Evolutionary conservation across 768 basidiomycete species (phyloP).

Genomic region (Mycena floridula): DNA sequence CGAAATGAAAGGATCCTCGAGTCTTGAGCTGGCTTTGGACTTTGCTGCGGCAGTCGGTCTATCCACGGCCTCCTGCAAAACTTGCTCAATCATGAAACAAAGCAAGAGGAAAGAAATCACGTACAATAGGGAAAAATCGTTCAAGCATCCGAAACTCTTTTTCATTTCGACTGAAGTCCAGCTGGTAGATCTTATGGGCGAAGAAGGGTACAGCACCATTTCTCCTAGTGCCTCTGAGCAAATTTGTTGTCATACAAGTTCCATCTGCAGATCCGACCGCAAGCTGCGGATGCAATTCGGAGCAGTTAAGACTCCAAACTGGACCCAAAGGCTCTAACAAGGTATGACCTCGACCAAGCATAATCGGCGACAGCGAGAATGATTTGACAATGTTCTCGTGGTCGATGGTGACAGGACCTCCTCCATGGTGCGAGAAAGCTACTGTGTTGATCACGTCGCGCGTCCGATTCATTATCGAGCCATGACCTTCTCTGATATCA

Average conservation of each 20-base stretch:
- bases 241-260: constrained; percentile 67
- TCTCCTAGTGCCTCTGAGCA: constrained; percentile 57
- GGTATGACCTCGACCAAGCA: constrained; percentile 68
- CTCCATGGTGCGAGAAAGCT: constrained; percentile 60
- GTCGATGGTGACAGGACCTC: constrained; percentile 73
- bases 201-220: constrained; percentile 56
- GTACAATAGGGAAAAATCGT: constrained; percentile 69
- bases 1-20: constrained; percentile 25
- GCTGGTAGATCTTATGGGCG: constrained; percentile 72
- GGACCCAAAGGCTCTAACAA: constrained; percentile 74
- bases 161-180: constrained; percentile 78
- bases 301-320: constrained; percentile 69
- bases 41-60: constrained; percentile 32
- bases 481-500: constrained; percentile 67
- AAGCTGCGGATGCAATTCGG: constrained; percentile 85
- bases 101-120: constrained; percentile 1
- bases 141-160: constrained; percentile 88
- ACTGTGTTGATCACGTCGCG: constrained; percentile 71
- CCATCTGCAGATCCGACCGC: constrained; percentile 85
- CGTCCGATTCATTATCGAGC: constrained; percentile 69
- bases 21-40: constrained; percentile 25
- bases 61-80: constrained; percentile 44
- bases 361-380: constrained; percentile 64
- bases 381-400: constrained; percentile 78
- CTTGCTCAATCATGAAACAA: constrained; percentile 4